A percentile compares a stretch with the other conserved stretches of the same genome.
Conservation (phyloP, 768 basidiomycete species). For the Leccinum ochraceum region DNA sequence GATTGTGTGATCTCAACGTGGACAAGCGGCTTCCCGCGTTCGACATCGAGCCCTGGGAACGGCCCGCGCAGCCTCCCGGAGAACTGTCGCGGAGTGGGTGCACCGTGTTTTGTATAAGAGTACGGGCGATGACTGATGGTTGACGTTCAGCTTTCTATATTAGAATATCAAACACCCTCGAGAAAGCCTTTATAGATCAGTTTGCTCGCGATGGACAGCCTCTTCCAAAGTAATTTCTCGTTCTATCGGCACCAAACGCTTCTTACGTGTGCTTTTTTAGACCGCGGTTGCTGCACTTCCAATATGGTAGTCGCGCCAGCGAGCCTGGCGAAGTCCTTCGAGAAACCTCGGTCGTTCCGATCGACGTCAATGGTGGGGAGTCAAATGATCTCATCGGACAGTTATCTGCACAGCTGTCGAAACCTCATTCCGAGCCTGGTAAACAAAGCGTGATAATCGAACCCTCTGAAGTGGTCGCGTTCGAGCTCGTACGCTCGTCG, state of each 20-base stretch:
- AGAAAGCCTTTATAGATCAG: conserved; percentile 43
- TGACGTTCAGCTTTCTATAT: conserved; percentile 49
- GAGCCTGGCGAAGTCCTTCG: conserved; percentile 34
- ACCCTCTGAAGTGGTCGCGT: conserved; percentile 64
- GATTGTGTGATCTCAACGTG: conserved; percentile 56
- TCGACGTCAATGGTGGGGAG: conserved; percentile 47
- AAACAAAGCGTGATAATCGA: conserved; percentile 61
- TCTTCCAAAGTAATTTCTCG: conserved; percentile 32
- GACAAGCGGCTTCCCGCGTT: conserved; percentile 51
- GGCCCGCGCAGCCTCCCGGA: conserved; percentile 38
- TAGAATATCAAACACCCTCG: conserved; percentile 43
- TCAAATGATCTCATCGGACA: conserved; percentile 61
- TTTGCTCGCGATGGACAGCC: conserved; percentile 34
- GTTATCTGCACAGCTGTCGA: conserved; percentile 37
- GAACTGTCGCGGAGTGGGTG: conserved; percentile 44
- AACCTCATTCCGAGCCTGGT: conserved; percentile 23
- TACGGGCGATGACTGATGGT: conserved; percentile 15
- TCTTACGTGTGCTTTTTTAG: conserved; percentile 13
- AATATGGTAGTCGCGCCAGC: conserved; percentile 47
- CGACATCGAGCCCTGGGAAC: conserved; percentile 41
- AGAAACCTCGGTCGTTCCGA: conserved; percentile 49
- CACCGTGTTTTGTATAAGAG: neutral
- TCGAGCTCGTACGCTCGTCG: conserved; percentile 43
- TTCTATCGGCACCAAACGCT: neutral
- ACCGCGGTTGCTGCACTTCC: conserved; percentile 54